Evolutionary conservation across 2,329 filamentous ascomycete species (phyloP).

Genomic region (Colletotrichum spinosum): DNA sequence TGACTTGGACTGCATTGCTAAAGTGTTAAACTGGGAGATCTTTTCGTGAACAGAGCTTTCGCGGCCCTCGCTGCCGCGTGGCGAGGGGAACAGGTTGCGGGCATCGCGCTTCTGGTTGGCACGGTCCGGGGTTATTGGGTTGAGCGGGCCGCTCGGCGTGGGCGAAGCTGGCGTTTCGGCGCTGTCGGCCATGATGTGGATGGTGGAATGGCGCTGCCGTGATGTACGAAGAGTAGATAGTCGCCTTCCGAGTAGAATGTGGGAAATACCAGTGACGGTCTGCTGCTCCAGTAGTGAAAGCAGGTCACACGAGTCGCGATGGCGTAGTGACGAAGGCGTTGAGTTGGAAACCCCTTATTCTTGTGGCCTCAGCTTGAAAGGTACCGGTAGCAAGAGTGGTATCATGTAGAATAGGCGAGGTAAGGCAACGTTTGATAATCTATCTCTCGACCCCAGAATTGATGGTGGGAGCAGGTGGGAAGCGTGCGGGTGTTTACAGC

Average conservation of each 20-base stretch:
- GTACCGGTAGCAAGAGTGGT: conserved; percentile 17
- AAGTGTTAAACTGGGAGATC: conserved; percentile 78
- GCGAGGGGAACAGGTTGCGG: conserved; percentile 51
- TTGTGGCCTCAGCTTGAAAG: background rate
- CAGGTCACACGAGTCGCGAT: conserved; percentile 8
- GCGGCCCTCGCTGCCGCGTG: conserved; percentile 51
- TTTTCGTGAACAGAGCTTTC: conserved; percentile 74
- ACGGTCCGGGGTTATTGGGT: conserved; percentile 72
- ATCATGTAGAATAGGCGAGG: conserved; percentile 20
- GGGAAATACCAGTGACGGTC: conserved; percentile 3
- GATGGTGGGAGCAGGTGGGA: conserved; percentile 1
- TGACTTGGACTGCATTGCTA: conserved; percentile 70
- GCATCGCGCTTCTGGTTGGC: conserved; percentile 63
- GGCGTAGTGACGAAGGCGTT: conserved; percentile 16
- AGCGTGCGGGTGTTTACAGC: conserved; percentile 32
- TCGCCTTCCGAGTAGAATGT: background rate
- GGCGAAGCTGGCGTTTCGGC: conserved; percentile 59
- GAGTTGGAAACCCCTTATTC: conserved; percentile 4
- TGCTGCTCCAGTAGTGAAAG: conserved; percentile 5
- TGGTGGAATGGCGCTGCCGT: background rate
- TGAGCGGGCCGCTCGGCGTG: conserved; percentile 66
- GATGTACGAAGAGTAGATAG: background rate
- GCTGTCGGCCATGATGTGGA: conserved; percentile 53
- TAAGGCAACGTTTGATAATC: conserved; percentile 6
- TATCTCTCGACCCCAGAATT: conserved; percentile 8